These are phyloP conservation scores for Ustilago crameri DNA, from an alignment of 1,284 basidiomycete species.

Conservation along the genomic window DNA sequence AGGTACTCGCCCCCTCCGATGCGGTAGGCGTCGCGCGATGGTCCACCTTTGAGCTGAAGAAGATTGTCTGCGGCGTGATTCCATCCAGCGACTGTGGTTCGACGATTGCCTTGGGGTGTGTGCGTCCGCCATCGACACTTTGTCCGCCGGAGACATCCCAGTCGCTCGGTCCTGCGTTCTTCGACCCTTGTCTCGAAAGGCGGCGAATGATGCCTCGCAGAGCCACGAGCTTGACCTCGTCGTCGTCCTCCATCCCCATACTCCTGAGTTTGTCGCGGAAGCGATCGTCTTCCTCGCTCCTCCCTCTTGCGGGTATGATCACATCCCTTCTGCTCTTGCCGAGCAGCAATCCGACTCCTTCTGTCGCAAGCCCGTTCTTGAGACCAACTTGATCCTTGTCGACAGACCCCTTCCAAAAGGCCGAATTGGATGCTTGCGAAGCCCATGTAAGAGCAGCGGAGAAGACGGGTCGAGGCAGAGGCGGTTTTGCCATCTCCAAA, in stretches of 20 bases:
- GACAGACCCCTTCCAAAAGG: constrained; percentile 53
- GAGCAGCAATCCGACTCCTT: constrained; percentile 55
- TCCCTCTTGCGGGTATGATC: constrained; percentile 24
- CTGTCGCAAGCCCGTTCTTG: constrained; percentile 45
- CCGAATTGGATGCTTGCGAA: constrained; percentile 71
- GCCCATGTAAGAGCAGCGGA: constrained; percentile 90
- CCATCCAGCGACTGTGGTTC: constrained; percentile 75
- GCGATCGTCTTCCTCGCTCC: constrained; percentile 75
- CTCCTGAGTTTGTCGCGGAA: constrained; percentile 80
- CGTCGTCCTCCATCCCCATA: constrained; percentile 80
- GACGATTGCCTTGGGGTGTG: constrained; percentile 70
- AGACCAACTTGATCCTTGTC: constrained; percentile 47
- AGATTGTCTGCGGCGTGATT: constrained; percentile 94
- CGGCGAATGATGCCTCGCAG: constrained; percentile 83
- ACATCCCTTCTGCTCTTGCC: constrained; percentile 37
- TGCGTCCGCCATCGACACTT: constrained; percentile 4
- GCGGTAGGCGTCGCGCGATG: constrained; percentile 10
- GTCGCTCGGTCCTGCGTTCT: constrained; percentile 16
- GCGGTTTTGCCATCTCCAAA: constrained; percentile 78
- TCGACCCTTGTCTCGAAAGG: constrained; percentile 60
- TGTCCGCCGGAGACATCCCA: constrained; percentile 20
- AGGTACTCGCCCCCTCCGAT: constrained; percentile 32
- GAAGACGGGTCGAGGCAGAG: constrained; percentile 78
- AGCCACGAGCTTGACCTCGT: constrained; percentile 83
- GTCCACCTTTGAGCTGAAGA: constrained; percentile 74